Evolutionary conservation across 345 rosid genomes (phyloP), one percentile per base, ranked within the genome.

Genomic region (Pugionium dolabratum): DNA sequence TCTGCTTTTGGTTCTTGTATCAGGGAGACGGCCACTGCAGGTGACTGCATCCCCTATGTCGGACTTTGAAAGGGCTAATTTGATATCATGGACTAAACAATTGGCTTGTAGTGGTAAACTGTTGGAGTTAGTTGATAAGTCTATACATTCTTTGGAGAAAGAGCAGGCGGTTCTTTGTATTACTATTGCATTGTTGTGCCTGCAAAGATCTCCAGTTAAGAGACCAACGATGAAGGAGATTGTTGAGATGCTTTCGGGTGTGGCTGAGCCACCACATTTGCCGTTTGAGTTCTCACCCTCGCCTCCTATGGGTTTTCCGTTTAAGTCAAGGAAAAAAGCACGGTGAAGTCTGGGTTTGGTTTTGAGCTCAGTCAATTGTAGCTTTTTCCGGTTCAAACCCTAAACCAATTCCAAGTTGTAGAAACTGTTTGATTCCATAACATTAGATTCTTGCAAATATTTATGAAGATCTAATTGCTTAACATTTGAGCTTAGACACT

Each of bases 261-360:
- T 71, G 50, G 55, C 76, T 25, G 87, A 88, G 71, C 82, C 87
- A 10, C 95, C 95, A 0, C 80, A 81, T 69, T 79, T 88, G 75
- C 95, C 95, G 3, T 78, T 81, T 54, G 91, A 88, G 62, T 88
- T 88, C 59, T 88, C 91, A 0, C 95, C 95, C 0, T 88, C 91
- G 0, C 91, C 95, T 9, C 95, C 89, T 6, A 72, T 79, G 57
- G 77, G 82, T 47, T 80, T 84, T 53, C 82, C 76, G 29, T 84
- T 80, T n/a, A 82, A 80, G 50, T 77, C 86, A n/a, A 75, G 81
- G 78, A 80, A 69, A 75, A 84, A 79, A 49, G 75, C 70, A 37
- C 59, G 82, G 75, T 79, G 78, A 79, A 39, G 49, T 43, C 25
- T 1, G 29, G 8, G 46, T 62, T 64, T 54, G 41, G 40, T 44